Base-by-base conservation (phyloP, 208 protist genomes). In the Acanthamoeba quina region DNA sequence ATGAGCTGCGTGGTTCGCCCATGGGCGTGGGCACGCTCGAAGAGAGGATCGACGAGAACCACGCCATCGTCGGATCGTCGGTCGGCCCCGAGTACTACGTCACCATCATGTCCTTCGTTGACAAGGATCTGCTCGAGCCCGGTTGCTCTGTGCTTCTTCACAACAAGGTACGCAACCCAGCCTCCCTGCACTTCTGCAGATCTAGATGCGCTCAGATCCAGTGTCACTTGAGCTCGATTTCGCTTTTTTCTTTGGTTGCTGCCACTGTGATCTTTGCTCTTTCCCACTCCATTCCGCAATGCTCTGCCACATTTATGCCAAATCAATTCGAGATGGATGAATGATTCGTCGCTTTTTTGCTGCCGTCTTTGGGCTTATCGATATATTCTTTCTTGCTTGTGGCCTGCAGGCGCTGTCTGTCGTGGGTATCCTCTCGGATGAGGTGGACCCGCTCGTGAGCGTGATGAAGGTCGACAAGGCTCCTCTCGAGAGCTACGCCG, bases 401-500 rank as follows among this genome's bases (percentile, higher is more conserved):
- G 0, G n/a, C n/a, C n/a, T n/a, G 11, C 94, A 98, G 95, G 96
- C 95, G 5, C 85, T 98, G 11, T 96, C 97, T 24, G 98, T 99
- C 24, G 99, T 99, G 24, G 99, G 99, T 60, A 98, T 99, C 9
- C 97, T 99, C 21, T 95, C 98, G 62, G 99, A 99, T 94, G 99
- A 99, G 90, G 98, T 98, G 11, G 99, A 99, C 96, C 99, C 99
- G 6, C 98, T 99, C 74, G 99, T 99, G 49, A 98, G 95, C 94
- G 99, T 99, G 3, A 99, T 99, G 99, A 99, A 99, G 96, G 98
- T 99, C 1, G 99, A 99, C 54, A 99, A 99, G 96, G 99, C 99
- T 4, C 99, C 99, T 34, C 96, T 98, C 37, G 99, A 99, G 96
- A 99, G 98, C 11, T 99, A 99, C 96, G 99, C 99, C 17, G 99